Conservation (phyloP, 768 basidiomycete genomes). For the Suillus weaverae region DNA sequence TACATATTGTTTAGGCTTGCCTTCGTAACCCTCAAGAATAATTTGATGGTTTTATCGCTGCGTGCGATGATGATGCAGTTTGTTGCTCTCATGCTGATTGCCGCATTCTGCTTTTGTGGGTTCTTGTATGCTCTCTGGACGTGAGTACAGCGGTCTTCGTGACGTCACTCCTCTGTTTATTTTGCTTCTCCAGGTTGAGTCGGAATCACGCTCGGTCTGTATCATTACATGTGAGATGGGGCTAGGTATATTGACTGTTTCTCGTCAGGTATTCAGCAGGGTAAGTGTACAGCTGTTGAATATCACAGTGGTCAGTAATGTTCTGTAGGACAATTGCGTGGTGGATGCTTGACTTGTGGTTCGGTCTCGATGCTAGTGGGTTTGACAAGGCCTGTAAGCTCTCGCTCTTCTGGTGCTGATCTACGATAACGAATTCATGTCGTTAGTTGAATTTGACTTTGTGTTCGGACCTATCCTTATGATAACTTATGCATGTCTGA, state of each 20-base stretch:
- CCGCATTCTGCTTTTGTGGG: conserved; percentile 88
- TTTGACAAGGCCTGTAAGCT: conserved; percentile 79
- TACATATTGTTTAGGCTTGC: conserved; percentile 58
- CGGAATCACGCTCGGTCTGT: conserved; percentile 59
- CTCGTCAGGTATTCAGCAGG: conserved; percentile 33
- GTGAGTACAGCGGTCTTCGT: conserved; percentile 45
- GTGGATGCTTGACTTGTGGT: conserved; percentile 95
- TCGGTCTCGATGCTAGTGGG: conserved; percentile 92
- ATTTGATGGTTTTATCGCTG: conserved; percentile 76
- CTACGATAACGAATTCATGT: conserved; percentile 7
- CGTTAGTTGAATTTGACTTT: conserved; percentile 73
- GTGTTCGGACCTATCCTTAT: conserved; percentile 90
- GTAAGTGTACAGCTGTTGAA: conserved; percentile 24
- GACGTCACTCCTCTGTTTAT: neutral
- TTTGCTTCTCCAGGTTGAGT: conserved; percentile 47
- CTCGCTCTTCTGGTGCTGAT: neutral
- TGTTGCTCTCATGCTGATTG: conserved; percentile 76
- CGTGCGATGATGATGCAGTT: conserved; percentile 96
- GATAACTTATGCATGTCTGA: conserved; percentile 88
- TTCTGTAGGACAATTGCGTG: conserved; percentile 67
- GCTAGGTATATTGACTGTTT: conserved; percentile 7
- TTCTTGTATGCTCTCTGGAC: conserved; percentile 95
- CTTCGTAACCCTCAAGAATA: conserved; percentile 85
- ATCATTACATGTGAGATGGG: neutral
- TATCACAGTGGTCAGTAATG: neutral